Percentiles rank a stretch among this genome's conserved stretches.
Conservation (phyloP, 1,139 yeast species). For the Debaryomycetaceae sp. region DNA sequence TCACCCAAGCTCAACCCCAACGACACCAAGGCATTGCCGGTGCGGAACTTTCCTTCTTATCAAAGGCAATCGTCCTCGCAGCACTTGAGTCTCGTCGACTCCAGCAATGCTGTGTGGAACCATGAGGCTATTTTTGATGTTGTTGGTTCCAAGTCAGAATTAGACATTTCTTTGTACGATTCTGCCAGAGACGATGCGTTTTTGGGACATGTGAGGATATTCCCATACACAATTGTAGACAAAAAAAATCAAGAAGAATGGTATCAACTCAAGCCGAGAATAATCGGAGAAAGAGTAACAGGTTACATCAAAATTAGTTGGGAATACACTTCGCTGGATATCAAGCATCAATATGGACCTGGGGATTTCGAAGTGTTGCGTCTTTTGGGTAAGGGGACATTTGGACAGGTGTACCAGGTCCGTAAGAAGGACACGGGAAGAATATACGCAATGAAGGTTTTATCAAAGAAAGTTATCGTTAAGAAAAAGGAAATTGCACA, state of each 20-base stretch:
- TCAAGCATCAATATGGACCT: constrained; percentile 82
- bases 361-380: constrained; percentile 89
- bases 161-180: constrained; percentile 87
- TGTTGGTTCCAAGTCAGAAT: constrained; percentile 73
- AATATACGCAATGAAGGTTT: constrained; percentile 95
- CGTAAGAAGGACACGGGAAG: constrained; percentile 83
- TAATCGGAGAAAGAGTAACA: constrained; percentile 69
- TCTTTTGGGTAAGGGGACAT: constrained; percentile 91
- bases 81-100: constrained; percentile 43
- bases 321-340: constrained; percentile 62
- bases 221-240: constrained; percentile 54
- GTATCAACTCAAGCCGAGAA: constrained; percentile 71
- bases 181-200: constrained; percentile 77
- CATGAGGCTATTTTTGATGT: constrained; percentile 93
- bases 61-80: constrained; percentile 68
- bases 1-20: constrained; percentile 21
- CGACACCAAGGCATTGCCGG: constrained; percentile 17
- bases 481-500: constrained; percentile 97
- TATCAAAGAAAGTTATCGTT: constrained; percentile 90
- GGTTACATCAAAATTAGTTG: constrained; percentile 77
- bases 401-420: constrained; percentile 96
- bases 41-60: constrained; percentile 42
- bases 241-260: constrained; percentile 52
- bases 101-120: constrained; percentile 79
- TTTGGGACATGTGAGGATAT: constrained; percentile 76